Base-by-base conservation (phyloP, 2,329 filamentous ascomycete species). In the Trichophyton rubrum region DNA sequence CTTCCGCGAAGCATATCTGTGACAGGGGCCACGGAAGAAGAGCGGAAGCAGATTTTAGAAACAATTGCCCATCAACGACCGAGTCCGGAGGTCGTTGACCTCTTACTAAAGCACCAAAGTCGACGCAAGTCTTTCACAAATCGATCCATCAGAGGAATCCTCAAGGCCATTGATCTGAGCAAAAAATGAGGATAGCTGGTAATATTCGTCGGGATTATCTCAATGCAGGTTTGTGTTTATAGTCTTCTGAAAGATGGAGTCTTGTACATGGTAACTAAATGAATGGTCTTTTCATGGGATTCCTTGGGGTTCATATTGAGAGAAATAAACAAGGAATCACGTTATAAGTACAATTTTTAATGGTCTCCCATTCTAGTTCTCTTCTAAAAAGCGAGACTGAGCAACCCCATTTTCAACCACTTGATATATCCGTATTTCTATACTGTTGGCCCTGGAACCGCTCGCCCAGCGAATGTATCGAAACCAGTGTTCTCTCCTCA, bases 401-500 rank as follows among this genome's bases (percentile, higher is more conserved):
- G 51, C 24, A 55, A 8, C 15, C 40, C 38, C 22, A 22, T 9
- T 45, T 47, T n/a, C 35, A 35, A 56, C 7, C 30, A 9, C 15
- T 27, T 55, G 5, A 24, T 45, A 33, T 27, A 40, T 33, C 20
- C 51, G 38, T 27, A n/a, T n/a, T 17, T 55, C 51, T 55, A 55
- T 55, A 33, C 35, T 22, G 33, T 38, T 38, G 40, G 22, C 27
- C 17, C n/a, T 43, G 20, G 55, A 9, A 15, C 35, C 9, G 38
- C 22, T 43, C 20, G 27, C 27, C 13, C 40, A 59, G 41, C 17
- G 40, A 47, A 30, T 27, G 27, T 9, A 49, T 35, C 30, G 17
- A 41, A 49, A 20, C 20, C 7, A 5, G 55, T 30, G 22, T 6
- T 41, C 22, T 15, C n/a, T 24, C 22, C 33, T 74, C 68, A 76